Evolutionary conservation across 1,139 yeast species (phyloP), one percentile per base, ranked within the genome.

Genomic region (Pichia terricola): DNA sequence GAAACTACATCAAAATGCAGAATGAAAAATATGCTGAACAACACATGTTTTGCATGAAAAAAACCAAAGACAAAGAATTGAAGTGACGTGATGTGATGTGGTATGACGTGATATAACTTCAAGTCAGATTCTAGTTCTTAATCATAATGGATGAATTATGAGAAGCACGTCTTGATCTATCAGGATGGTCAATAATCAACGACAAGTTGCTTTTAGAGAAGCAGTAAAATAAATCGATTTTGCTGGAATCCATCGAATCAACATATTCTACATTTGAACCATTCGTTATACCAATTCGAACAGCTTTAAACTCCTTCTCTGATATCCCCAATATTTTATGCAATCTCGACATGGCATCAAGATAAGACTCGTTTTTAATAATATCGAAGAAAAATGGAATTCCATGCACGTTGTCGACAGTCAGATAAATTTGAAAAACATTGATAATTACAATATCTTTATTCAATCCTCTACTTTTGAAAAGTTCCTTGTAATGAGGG

Each of bases 121-220:
- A 16, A 16, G 2, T 16, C 22, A 16, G 2, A 16, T 16, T 16
- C 22, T 16, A 16, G 22, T 16, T 62, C 49, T 68, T 70, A 46
- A 70, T 70, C 44, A 78, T 77, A 46, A 81, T 79, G 10, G 86
- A 82, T 52, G 80, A 77, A 53, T 79, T 85, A 50, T 67, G 67
- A 28, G 67, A 62, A 35, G 65, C 66, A 43, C 74, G 70, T 50
- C 72, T 69, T 5, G 74, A 69, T 56, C 94, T 75, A 61, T 87
- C 96, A 7, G 91, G 86, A 59, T 86, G 95, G 58, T 91, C 96
- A 59, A 91, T 69, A 26, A 89, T 94, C 45, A 91, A 66, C 32
- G 69, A 70, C 48, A 46, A 42, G 8, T 42, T 38, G 7, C 40
- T 35, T 25, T 40, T 44, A 9, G 45, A 36, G 48, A 82, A 62